phyloP scores from a whole-genome alignment of 495 filamentous ascomycete genomes.

The Podospora australis region DNA sequence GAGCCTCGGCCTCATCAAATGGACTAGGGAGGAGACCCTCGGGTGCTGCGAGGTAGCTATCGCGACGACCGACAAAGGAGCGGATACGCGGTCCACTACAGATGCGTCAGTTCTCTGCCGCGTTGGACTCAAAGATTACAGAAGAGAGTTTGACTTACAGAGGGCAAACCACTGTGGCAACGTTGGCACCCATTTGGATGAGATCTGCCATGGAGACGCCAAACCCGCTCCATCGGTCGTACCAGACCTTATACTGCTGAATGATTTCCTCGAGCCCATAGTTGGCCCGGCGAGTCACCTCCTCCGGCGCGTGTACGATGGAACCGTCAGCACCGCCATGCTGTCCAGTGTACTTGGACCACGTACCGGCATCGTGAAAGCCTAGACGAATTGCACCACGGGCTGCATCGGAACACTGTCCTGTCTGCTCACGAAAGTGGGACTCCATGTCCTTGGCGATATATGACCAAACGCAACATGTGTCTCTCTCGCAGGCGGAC shows the following conservation, averaged over 20 bases:
- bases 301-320: conserved; percentile 27
- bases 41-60: conserved; percentile 18
- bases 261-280: conserved; percentile 27
- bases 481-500: conserved; percentile 23
- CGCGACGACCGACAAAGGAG: conserved; percentile 27
- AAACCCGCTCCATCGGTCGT: conserved; percentile 23
- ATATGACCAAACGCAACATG: conserved; percentile 39
- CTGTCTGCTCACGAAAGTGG: conserved; percentile 18
- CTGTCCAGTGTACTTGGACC: conserved; percentile 24
- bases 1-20: conserved; percentile 15
- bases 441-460: conserved; percentile 31
- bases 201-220: conserved; percentile 36
- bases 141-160: conserved; percentile 14
- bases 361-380: conserved; percentile 36
- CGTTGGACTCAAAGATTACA: not conserved
- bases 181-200: conserved; percentile 33
- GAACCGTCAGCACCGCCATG: conserved; percentile 36
- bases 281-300: conserved; percentile 25
- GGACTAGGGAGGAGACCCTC: conserved; percentile 24
- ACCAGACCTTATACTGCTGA: conserved; percentile 24
- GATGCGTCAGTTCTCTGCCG: too few species aligned
- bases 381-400: conserved; percentile 36
- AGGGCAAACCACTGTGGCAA: conserved; percentile 33
- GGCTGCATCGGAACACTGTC: conserved; percentile 23
- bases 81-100: conserved; percentile 29